These are phyloP conservation scores for Haplosporangium gracile DNA, from an alignment of 192 early-diverging fungal genomes.

Conservation along the genomic window DNA sequence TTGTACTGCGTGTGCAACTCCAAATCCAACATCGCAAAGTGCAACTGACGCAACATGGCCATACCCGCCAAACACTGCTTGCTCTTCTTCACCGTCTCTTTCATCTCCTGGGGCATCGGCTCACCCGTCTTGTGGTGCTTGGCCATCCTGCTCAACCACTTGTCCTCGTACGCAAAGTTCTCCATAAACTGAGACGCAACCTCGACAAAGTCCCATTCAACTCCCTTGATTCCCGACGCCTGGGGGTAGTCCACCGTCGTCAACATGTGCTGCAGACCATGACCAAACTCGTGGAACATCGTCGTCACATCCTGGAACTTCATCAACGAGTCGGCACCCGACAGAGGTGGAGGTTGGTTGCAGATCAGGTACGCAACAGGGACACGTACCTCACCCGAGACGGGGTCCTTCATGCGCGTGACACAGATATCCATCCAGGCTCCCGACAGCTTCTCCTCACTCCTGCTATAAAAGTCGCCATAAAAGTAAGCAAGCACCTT, in stretches of 20 bases:
- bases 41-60: constrained; percentile 69
- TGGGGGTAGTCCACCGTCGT: constrained; percentile 70
- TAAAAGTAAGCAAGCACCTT: constrained; percentile 69
- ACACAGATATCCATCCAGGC: constrained; percentile 73
- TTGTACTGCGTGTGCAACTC: constrained; percentile 59
- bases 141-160: constrained; percentile 63
- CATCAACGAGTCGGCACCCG: constrained; percentile 61
- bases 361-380: constrained; percentile 73
- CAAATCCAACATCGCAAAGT: constrained; percentile 66
- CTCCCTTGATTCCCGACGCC: constrained; percentile 72
- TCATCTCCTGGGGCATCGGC: constrained; percentile 70
- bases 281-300: constrained; percentile 75
- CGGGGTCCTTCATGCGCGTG: constrained; percentile 57
- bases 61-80: constrained; percentile 63
- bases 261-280: constrained; percentile 72
- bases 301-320: constrained; percentile 73
- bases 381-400: constrained; percentile 53
- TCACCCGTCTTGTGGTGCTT: constrained; percentile 66
- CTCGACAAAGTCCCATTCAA: constrained; percentile 73
- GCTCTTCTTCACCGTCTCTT: constrained; percentile 60
- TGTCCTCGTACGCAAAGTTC: constrained; percentile 69
- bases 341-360: constrained; percentile 64
- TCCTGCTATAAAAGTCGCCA: constrained; percentile 69
- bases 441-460: constrained; percentile 68
- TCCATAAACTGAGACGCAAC: constrained; percentile 78